Base-by-base conservation (phyloP, 108 stramenopile species). In the Mediolabrus comicus region DNA sequence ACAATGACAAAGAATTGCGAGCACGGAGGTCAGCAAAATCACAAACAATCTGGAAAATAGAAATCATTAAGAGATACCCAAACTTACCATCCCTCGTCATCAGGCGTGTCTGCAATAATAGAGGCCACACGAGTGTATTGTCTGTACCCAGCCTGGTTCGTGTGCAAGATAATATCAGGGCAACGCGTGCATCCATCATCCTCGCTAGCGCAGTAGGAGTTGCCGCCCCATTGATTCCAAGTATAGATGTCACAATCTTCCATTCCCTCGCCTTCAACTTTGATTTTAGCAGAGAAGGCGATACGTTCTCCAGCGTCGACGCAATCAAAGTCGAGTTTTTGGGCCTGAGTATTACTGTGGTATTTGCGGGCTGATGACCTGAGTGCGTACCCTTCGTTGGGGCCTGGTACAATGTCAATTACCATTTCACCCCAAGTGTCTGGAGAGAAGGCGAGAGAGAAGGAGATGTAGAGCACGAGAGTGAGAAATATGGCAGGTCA, bases 81-180 rank as follows among this genome's bases (percentile, higher is more conserved):
- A 51, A 16, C 68, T 71, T 29, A 78, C 77, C 77, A 78, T 11
- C 77, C 77, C 67, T 71, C 60, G 29, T 7, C 62, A 62, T 64
- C 77, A 22, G 77, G 59, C 9, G 66, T 60, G 55, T 67, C 65
- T 17, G 69, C 53, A 28, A 60, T 25, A 29, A 71, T 71, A 17
- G 35, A 29, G 8, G 43, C 77, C 43, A 71, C 70, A 38, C 69
- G 58, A 7, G 14, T 12, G n/a, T 71, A 71, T 46, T 66, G 31
- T 0, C 33, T 36, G 0, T 57, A 13, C 4, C 41, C 55, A 16
- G n/a, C 31, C 28, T 71, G 71, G 1, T 57, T n/a, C 3, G 70
- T 72, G 32, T 65, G 60, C 49, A 80, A 31, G 16, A 39, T 35
- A 14, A 80, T 58, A 54, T 80, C 69, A 33, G 62, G 52, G 71